Percentiles rank a stretch among this genome's conserved stretches.
phyloP scores from a whole-genome alignment of 2,329 filamentous ascomycete genomes.

The Fusarium avenaceum region DNA sequence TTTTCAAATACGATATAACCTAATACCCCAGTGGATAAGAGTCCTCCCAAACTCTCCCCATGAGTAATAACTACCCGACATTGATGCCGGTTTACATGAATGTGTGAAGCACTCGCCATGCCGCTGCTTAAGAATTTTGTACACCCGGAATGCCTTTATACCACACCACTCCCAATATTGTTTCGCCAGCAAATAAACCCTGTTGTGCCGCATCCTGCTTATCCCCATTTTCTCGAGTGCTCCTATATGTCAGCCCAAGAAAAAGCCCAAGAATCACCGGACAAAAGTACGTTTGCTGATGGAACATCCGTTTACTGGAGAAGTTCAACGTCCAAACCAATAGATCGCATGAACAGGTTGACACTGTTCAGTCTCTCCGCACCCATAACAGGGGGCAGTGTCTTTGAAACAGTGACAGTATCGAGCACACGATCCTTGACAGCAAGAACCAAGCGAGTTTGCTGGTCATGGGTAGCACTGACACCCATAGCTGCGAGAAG shows the following conservation, averaged over 20 bases:
- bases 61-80: constrained; percentile 34
- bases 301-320: constrained; percentile 56
- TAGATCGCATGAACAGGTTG: constrained; percentile 98
- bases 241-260: constrained; percentile 47
- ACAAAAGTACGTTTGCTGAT: constrained; percentile 38
- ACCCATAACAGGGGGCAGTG: constrained; percentile 87
- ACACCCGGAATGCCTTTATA: constrained; percentile 41
- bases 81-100: constrained; percentile 39
- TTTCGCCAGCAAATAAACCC: constrained; percentile 41
- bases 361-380: constrained; percentile 88
- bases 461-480: constrained; percentile 92
- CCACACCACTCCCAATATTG: constrained; percentile 36
- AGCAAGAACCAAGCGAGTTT: constrained; percentile 91
- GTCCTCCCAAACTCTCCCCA: constrained; percentile 34
- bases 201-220: constrained; percentile 34
- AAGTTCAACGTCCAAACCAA: constrained; percentile 95
- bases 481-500: constrained; percentile 96
- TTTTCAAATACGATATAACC: constrained; percentile 43
- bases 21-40: constrained; percentile 33
- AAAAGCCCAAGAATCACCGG: constrained; percentile 47
- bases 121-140: constrained; percentile 36
- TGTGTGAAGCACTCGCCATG: constrained; percentile 35
- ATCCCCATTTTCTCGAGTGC: constrained; percentile 41
- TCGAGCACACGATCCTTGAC: constrained; percentile 99
- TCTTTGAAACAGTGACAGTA: constrained; percentile 90